A percentile compares a stretch with the other conserved stretches of the same genome.
Evolutionary conservation across 2,329 filamentous ascomycete genomes (phyloP).

Genomic region (Penicillium rolfsii): DNA sequence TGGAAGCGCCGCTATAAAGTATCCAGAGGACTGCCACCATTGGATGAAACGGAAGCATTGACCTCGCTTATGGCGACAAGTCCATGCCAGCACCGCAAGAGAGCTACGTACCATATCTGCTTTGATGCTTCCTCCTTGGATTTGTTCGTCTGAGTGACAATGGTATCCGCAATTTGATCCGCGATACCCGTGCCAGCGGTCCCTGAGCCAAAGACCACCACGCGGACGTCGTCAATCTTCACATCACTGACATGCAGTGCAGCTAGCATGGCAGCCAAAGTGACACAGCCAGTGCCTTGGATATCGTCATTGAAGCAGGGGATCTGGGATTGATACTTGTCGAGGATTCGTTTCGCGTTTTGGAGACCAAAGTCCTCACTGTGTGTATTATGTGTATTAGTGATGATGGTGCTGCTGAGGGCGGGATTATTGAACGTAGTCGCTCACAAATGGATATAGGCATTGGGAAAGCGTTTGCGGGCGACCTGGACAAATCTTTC

Average conservation of each 20-base stretch:
- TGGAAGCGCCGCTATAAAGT: not conserved
- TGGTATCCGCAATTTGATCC: slow-evolving; percentile 79
- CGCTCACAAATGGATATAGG: slow-evolving; percentile 75
- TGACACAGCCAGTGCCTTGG: slow-evolving; percentile 86
- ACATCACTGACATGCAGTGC: slow-evolving; percentile 70
- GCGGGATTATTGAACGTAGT: no score
- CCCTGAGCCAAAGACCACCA: slow-evolving; percentile 79
- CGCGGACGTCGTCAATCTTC: slow-evolving; percentile 68
- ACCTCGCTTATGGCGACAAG: not conserved
- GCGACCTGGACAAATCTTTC: slow-evolving; percentile 72
- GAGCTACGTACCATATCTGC: slow-evolving; percentile 74
- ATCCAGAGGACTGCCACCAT: not conserved
- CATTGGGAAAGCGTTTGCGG: slow-evolving; percentile 71
- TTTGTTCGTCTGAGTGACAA: slow-evolving; percentile 68
- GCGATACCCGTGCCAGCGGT: slow-evolving; percentile 84
- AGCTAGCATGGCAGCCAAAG: slow-evolving; percentile 78
- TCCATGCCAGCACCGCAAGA: no score
- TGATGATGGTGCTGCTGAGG: not conserved
- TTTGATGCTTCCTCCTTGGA: slow-evolving; percentile 73
- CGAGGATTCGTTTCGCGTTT: slow-evolving; percentile 76
- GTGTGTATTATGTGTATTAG: not conserved
- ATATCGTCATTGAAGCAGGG: slow-evolving; percentile 92
- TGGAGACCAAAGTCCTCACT: slow-evolving; percentile 77
- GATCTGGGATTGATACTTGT: slow-evolving; percentile 72
- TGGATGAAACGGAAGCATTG: not conserved